Evolutionary conservation across 306 rosid genomes (phyloP).

Genomic region (Geum urbanum): DNA sequence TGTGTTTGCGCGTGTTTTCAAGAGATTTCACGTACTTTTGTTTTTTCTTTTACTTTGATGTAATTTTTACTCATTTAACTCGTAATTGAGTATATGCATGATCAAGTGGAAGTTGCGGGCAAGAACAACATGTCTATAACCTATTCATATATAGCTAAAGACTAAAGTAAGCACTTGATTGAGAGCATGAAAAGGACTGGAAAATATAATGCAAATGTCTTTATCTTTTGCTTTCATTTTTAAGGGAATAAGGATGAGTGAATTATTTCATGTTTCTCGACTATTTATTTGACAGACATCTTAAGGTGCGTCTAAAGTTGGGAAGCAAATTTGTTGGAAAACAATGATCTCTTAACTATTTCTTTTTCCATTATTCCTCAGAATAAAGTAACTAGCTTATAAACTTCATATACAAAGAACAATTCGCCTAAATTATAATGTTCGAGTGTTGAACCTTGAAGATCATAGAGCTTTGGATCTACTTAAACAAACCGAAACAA

Average conservation of each 20-base stretch:
- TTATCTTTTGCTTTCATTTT: slow-evolving; percentile 3
- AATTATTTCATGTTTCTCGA: not conserved
- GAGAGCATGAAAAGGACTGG: not conserved
- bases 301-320: slow-evolving; percentile 13
- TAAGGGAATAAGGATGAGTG: slow-evolving; percentile 19
- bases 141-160: slow-evolving; percentile 1
- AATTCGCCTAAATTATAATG: not conserved
- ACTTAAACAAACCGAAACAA: not conserved
- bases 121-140: not conserved
- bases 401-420: not conserved
- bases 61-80: slow-evolving; percentile 23
- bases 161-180: not conserved
- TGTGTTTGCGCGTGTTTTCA: slow-evolving; percentile 35
- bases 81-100: too few species aligned
- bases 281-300: slow-evolving; percentile 9
- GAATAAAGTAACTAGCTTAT: not conserved
- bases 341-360: not conserved
- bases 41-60: slow-evolving; percentile 10
- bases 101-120: not conserved
- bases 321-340: slow-evolving; percentile 15
- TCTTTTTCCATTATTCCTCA: not conserved
- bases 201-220: not conserved
- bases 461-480: not conserved
- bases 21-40: not conserved
- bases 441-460: not conserved